Percentiles rank a stretch among this genome's conserved stretches.
phyloP scores from a whole-genome alignment of 768 basidiomycete species.

The Suillus alpinus region DNA sequence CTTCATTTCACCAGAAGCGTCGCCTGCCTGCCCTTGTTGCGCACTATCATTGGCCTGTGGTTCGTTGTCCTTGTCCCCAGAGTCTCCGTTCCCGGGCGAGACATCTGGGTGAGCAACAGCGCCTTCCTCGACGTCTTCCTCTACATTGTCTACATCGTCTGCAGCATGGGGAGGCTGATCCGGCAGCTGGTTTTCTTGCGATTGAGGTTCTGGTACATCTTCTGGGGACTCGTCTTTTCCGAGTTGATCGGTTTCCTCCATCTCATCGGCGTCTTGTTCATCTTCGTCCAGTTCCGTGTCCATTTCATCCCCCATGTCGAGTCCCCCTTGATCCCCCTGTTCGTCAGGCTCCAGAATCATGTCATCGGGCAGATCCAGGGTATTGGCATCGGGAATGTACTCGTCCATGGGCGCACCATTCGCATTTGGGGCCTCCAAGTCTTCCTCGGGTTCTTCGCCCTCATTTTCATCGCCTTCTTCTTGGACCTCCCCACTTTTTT shows the following conservation, averaged over 20 bases:
- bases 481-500: conserved; percentile 22
- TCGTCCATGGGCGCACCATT: conserved; percentile 74
- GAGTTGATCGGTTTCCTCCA: conserved; percentile 24
- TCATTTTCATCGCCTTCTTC: conserved; percentile 26
- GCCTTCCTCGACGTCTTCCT: conserved; percentile 26
- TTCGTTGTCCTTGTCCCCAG: conserved; percentile 11
- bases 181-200: conserved; percentile 12
- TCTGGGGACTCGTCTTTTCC: conserved; percentile 21
- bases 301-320: conserved; percentile 26
- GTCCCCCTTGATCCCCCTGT: conserved; percentile 27
- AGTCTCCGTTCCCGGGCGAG: conserved; percentile 22
- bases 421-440: conserved; percentile 43
- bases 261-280: conserved; percentile 20
- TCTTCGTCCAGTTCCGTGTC: conserved; percentile 39
- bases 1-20: conserved; percentile 11
- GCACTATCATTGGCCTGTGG: conserved; percentile 16
- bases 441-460: conserved; percentile 29
- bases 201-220: conserved; percentile 23
- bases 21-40: conserved; percentile 21
- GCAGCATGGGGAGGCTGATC: conserved; percentile 15
- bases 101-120: conserved; percentile 38
- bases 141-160: conserved; percentile 25
- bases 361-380: conserved; percentile 87
- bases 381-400: conserved; percentile 72
- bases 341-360: conserved; percentile 54